Conservation (phyloP, 2,329 filamentous ascomycete genomes). For the Orbilia brochopaga region DNA sequence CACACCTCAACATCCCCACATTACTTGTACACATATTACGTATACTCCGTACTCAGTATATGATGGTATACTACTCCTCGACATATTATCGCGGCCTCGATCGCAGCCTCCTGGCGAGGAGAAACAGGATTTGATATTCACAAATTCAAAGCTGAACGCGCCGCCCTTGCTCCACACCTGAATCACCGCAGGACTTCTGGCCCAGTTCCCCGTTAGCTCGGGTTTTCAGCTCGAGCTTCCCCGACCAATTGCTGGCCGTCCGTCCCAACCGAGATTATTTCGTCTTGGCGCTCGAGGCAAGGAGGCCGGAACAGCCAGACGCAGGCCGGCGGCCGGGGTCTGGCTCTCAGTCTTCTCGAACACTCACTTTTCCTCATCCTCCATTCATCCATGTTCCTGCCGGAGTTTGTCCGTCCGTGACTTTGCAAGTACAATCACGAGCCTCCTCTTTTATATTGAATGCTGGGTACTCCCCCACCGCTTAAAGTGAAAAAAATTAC, state of each 20-base stretch:
- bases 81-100: no score
- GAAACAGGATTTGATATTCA: neutral
- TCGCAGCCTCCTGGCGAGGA: no score
- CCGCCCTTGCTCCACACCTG: constrained; percentile 9
- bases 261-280: constrained; percentile 48
- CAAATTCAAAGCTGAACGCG: neutral
- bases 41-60: no score
- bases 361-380: neutral
- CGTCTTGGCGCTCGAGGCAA: constrained; percentile 30
- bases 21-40: neutral
- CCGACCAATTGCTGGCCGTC: constrained; percentile 18
- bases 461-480: no score
- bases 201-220: constrained; percentile 44
- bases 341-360: constrained; percentile 10
- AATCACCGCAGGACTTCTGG: constrained; percentile 16
- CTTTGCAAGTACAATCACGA: constrained; percentile 28
- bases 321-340: neutral
- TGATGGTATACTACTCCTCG: no score
- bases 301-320: neutral
- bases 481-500: constrained; percentile 30
- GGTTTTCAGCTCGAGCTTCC: constrained; percentile 27
- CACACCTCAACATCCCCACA: neutral
- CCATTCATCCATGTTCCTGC: constrained; percentile 30
- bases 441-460: no score
- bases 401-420: constrained; percentile 50